Percentiles rank a stretch among this genome's conserved stretches.
Conservation (phyloP, 441 rosid species). For the Raphanus hybrid region DNA sequence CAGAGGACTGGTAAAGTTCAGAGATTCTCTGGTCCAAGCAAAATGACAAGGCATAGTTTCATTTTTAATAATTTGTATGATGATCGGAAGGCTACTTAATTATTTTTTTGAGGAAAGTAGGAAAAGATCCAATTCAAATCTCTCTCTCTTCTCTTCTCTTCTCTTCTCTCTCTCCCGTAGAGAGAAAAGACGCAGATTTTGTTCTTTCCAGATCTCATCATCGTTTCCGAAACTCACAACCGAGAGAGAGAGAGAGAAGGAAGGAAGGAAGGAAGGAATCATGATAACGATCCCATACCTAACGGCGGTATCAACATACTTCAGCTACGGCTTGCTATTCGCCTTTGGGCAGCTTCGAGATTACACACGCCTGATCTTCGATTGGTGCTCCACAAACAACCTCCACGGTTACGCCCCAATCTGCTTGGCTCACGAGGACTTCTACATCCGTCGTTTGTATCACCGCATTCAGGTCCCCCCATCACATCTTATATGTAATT, state of each 20-base stretch:
- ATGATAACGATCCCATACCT: constrained; percentile 79
- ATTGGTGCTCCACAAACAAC: constrained; percentile 60
- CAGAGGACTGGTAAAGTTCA: neutral
- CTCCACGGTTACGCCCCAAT: constrained; percentile 44
- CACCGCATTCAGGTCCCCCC: neutral
- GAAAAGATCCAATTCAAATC: neutral
- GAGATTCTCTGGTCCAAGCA: neutral
- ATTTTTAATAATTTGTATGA: neutral
- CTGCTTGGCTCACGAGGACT: constrained; percentile 7
- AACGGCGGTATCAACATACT: constrained; percentile 79
- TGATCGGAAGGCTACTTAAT: neutral
- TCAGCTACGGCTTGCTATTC: constrained; percentile 84
- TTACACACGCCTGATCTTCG: constrained; percentile 73
- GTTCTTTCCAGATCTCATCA: neutral
- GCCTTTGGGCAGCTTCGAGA: constrained; percentile 89
- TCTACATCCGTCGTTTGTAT: constrained; percentile 7
- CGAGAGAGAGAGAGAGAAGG: neutral
- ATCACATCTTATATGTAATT: no score
- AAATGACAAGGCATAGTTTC: neutral
- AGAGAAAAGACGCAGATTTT: neutral
- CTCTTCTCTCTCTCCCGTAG: neutral
- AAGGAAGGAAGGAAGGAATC: neutral
- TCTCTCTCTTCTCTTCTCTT: neutral
- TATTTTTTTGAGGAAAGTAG: neutral
- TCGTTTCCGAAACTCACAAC: neutral